Conservation (phyloP, 2,329 filamentous ascomycete genomes). For the Phoma sp. region DNA sequence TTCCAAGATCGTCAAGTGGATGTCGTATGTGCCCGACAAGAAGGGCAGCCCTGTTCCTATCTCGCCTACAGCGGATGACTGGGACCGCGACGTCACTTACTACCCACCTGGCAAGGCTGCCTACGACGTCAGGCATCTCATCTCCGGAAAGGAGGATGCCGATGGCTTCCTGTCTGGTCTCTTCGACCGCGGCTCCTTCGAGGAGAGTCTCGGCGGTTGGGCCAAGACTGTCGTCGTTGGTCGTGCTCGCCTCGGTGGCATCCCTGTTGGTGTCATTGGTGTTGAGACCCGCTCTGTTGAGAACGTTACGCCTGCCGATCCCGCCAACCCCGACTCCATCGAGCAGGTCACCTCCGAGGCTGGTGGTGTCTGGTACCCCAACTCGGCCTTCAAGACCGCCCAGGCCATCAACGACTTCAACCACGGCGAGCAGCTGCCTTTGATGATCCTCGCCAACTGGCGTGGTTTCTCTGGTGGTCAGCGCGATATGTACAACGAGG, state of each 20-base stretch:
- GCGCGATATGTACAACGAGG: conserved; percentile 99
- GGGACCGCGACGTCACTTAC: conserved; percentile 92
- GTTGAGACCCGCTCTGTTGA: conserved; percentile 96
- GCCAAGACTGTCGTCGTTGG: conserved; percentile 95
- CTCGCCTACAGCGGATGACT: conserved; percentile 80
- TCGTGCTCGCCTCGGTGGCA: conserved; percentile 93
- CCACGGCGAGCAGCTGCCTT: conserved; percentile 93
- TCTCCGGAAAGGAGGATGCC: conserved; percentile 83
- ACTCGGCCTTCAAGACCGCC: conserved; percentile 99
- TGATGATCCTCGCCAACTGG: conserved; percentile 99
- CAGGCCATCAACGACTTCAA: conserved; percentile 99
- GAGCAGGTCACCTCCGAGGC: conserved; percentile 95
- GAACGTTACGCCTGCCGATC: conserved; percentile 95
- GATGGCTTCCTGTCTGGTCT: conserved; percentile 88
- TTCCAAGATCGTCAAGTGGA: conserved; percentile 96
- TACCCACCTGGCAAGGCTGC: conserved; percentile 80
- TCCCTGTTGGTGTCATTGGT: conserved; percentile 97
- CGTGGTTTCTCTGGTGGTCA: conserved; percentile 99
- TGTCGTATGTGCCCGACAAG: conserved; percentile 96
- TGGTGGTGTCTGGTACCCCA: conserved; percentile 99
- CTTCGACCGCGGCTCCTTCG: conserved; percentile 96
- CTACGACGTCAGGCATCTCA: conserved; percentile 94
- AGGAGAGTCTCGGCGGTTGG: conserved; percentile 96
- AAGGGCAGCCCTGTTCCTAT: conserved; percentile 94
- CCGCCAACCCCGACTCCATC: conserved; percentile 97